phyloP scores from a whole-genome alignment of 2,329 filamentous ascomycete genomes.

The Fusarium euwallaceae region DNA sequence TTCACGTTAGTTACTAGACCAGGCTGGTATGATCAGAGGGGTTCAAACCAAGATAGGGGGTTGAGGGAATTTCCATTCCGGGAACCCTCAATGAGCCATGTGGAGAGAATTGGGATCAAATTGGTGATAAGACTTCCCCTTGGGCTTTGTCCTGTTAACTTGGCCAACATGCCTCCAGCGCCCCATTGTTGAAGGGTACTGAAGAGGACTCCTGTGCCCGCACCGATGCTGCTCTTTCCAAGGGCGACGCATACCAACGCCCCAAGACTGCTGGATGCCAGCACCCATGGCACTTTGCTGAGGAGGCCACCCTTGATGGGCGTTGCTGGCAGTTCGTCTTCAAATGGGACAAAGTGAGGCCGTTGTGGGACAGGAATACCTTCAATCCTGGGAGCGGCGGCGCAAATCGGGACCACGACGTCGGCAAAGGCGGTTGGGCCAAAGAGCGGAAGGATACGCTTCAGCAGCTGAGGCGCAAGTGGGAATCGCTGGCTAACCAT shows the following conservation, averaged over 20 bases:
- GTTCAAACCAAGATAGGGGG: not conserved
- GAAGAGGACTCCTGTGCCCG: not conserved
- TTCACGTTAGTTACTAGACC: not conserved
- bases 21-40: not conserved
- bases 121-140: not conserved
- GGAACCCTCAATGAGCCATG: constrained; percentile 2
- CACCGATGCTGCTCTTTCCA: not conserved
- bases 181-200: not conserved
- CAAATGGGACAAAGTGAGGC: constrained; percentile 3
- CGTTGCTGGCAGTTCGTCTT: not conserved
- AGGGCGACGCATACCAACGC: not conserved
- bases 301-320: not conserved
- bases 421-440: not conserved
- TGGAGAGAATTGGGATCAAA: not conserved
- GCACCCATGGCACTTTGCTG: not conserved
- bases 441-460: not conserved
- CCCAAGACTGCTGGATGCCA: not conserved
- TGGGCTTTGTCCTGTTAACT: not conserved
- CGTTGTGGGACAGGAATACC: constrained; percentile 1
- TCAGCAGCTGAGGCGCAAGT: not conserved
- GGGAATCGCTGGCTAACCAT: not conserved
- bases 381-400: not conserved
- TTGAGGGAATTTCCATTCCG: not conserved
- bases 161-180: not conserved
- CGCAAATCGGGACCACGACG: not conserved